phyloP scores from a whole-genome alignment of 1,284 basidiomycete genomes.

The Puccinia polysora region DNA sequence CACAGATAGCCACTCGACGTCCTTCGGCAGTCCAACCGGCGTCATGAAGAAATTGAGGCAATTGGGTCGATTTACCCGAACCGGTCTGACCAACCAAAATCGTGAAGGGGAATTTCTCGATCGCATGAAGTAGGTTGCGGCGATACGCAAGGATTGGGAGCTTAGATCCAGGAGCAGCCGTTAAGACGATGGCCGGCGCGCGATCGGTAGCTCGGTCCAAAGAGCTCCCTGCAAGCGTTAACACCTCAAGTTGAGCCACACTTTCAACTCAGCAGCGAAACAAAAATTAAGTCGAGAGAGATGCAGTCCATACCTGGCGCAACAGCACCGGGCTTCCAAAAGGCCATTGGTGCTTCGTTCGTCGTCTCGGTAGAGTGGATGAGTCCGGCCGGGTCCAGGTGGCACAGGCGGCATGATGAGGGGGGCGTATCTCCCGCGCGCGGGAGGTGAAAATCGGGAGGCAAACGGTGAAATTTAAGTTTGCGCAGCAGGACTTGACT shows the following conservation, averaged over 20 bases:
- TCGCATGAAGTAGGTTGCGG: slow-evolving; percentile 40
- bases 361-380: too few relatives aligned
- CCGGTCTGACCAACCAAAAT: slow-evolving; percentile 82
- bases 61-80: slow-evolving; percentile 93
- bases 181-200: slow-evolving; percentile 66
- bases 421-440: too few relatives aligned
- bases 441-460: too few relatives aligned
- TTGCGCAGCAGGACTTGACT: too few relatives aligned
- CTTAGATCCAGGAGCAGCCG: slow-evolving; percentile 55
- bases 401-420: too few relatives aligned
- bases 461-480: too few relatives aligned
- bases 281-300: not conserved
- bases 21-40: slow-evolving; percentile 58
- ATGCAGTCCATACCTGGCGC: slow-evolving; percentile 63
- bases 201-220: slow-evolving; percentile 75
- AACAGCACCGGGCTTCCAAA: slow-evolving; percentile 65
- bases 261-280: not conserved
- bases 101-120: slow-evolving; percentile 41
- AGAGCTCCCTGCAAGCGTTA: slow-evolving; percentile 59
- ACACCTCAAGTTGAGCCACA: not conserved
- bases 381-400: too few relatives aligned
- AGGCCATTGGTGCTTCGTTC: too few relatives aligned
- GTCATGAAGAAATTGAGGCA: slow-evolving; percentile 89
- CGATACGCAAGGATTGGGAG: slow-evolving; percentile 57
- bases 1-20: slow-evolving; percentile 52